Evolutionary conservation across 345 rosid genomes (phyloP), one percentile per base, ranked within the genome.

Genomic region (Eucalyptus camaldulensis): DNA sequence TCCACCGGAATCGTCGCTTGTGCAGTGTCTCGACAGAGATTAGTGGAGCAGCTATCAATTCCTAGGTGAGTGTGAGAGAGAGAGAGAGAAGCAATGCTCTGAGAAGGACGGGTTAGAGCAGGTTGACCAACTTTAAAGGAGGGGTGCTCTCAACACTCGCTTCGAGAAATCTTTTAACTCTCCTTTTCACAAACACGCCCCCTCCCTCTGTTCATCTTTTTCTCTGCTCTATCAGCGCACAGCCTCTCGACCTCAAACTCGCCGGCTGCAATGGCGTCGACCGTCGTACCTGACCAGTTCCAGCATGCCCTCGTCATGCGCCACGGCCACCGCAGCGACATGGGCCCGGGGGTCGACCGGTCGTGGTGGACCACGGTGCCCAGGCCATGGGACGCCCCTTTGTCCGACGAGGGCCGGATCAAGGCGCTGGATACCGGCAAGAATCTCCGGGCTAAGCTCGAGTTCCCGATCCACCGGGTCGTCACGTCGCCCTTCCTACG

Each of bases 401-500:
- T 97, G 4, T 33, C 90, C 6, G 89, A 93, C 5, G 92, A 86
- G 19, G 99, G 99, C 37, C 90, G 88, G 56, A 29, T 62, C 47
- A 88, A 97, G 85, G 98, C 99, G 5, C 95, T 96, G 85, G 44
- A 58, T 5, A 89, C 95, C 1, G 98, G 97, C 60, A 92, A 90
- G 86, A 80, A 88, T 88, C 92, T 97, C 85, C 94, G 93, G 60
- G 62, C 91, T 49, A 89, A 86, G 40, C 93, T 96, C 85, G 90
- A 88, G 22, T 95, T 92, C 86, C 96, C 95, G 49, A 96, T 97
- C 93, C 96, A 96, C 89, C 97, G 99, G 40, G 94, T 96, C 85
- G 92, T 96, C 87, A 96, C 94, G 53, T 97, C 99, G 33, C 99
- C 99, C 27, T 97, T 96, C 67, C 91, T 94, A 92, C 97, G 99